A percentile compares a stretch with the other conserved stretches of the same genome.
These are phyloP conservation scores for Suillus ampliporus DNA, from an alignment of 768 basidiomycete genomes.

Conservation along the genomic window DNA sequence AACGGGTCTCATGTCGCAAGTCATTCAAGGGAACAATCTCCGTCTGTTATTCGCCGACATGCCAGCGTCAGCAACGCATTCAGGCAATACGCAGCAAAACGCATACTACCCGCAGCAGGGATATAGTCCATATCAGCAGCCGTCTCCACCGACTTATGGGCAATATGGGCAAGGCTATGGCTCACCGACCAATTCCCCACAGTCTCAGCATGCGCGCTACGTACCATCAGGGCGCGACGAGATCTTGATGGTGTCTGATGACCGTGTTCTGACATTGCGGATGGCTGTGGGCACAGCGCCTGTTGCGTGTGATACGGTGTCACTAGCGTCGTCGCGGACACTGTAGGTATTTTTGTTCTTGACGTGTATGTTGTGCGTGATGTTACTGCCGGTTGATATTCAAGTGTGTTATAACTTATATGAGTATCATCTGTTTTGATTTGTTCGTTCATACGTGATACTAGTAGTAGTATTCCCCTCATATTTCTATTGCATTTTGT, in stretches of 20 bases:
- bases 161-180: constrained; percentile 39
- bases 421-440: constrained; percentile 21
- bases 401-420: constrained; percentile 11
- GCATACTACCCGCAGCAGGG: constrained; percentile 37
- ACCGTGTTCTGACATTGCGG: constrained; percentile 77
- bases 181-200: constrained; percentile 30
- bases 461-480: constrained; percentile 12
- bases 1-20: constrained; percentile 88
- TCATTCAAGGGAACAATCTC: constrained; percentile 92
- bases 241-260: constrained; percentile 90
- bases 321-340: constrained; percentile 24
- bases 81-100: constrained; percentile 46
- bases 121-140: constrained; percentile 41
- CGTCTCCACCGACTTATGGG: constrained; percentile 19
- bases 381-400: constrained; percentile 1
- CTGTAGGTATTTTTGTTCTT: constrained; percentile 16
- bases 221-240: constrained; percentile 73
- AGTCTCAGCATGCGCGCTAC: constrained; percentile 50
- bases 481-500: constrained; percentile 32
- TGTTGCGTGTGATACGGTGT: constrained; percentile 15
- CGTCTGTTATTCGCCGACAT: constrained; percentile 93
- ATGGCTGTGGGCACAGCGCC: constrained; percentile 42
- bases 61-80: constrained; percentile 81
- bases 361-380: not conserved
- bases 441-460: constrained; percentile 23